Base-by-base conservation (phyloP, 169 alveolate genomes). In the Cyclospora cayetanensis region DNA sequence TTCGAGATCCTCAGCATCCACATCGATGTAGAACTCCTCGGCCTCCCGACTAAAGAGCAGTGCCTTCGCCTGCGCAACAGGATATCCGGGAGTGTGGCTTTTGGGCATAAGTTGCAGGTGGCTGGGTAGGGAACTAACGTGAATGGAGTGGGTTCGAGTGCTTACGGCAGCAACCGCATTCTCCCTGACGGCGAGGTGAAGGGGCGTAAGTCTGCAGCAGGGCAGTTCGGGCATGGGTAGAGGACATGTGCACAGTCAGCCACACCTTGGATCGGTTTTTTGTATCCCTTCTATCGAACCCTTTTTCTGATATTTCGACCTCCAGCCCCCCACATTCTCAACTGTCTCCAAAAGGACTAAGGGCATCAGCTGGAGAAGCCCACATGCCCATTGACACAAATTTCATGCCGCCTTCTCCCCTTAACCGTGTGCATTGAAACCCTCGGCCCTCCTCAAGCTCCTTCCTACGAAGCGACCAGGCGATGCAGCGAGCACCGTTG, bases 171-270 rank as follows among this genome's bases (percentile, higher is more conserved):
- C 89, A 11, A 43, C 41, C 20, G 89, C 89, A 25, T 79, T 79
- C 29, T 79, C 89, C 42, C 89, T 22, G 74, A 79, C 89, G 20
- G 89, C 89, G 15, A 79, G 89, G 50, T 79, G 89, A 29, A 79
- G 89, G 46, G 89, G 89, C 42, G 89, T 79, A 31, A 79, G 34
- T 20, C 89, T 79, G 89, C 68, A 50, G n/a, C 20, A 1, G 29
- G 37, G n/a, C n/a, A 25, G 15, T 29, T 7, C 9, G 27, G 34
- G n/a, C n/a, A 63, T 18, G 76, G 11, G 34, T 15, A 63, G 37
- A 15, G 11, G 15, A 12, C 12, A 29, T 63, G 37, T 7, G 60
- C 9, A 50, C 60, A n/a, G n/a, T n/a, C n/a, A n/a, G n/a, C n/a
- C n/a, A n/a, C n/a, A n/a, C n/a, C n/a, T n/a, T n/a, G n/a, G n/a